Evolutionary conservation across 192 early-diverging fungal species (phyloP), one percentile per base, ranked within the genome.

Genomic region (Linnemannia zychae): DNA sequence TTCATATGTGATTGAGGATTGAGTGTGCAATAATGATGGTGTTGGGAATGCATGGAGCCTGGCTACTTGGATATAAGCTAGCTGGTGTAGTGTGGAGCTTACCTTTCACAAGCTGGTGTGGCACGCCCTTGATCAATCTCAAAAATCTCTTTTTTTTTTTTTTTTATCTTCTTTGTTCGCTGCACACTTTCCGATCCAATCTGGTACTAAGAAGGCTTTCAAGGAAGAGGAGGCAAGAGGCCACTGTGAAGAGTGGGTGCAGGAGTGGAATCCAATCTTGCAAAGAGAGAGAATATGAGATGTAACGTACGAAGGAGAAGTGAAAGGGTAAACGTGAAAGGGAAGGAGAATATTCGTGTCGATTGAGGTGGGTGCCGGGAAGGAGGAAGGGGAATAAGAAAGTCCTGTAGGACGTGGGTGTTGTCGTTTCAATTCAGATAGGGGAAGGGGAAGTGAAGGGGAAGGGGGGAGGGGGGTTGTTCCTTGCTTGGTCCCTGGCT

Each of bases 101-200:
- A 31, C 57, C 28, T 63, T 31, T 11, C 7, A 60, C 24, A 60
- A 28, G 53, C 24, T 12, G 53, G 57, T 63, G 2, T 63, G 28
- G 57, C 57, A 13, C 28, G 57, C 12, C 57, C 57, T 63, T 33
- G 57, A 9, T n/a, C 24, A 2, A 1, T 24, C 24, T 57, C 22
- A 5, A 57, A 20, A 57, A 28, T 57, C 20, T n/a, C 57, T 33
- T 31, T 33, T 33, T 13, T 11, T 63, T 11, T 63, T 63, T 11
- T 7, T 31, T 63, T n/a, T 63, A 0, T 15, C 20, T 49, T 49
- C 4, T 18, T 63, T 24, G 13, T n/a, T 63, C 22, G 22, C 22
- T 57, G 57, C 57, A 63, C 57, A 63, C 57, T 63, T 63, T 63
- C 57, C 57, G 57, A 63, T 63, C 57, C 57, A 63, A 63, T 63